Base-by-base conservation (phyloP, 2,329 filamentous ascomycete species). In the Bipolaris zeicola region DNA sequence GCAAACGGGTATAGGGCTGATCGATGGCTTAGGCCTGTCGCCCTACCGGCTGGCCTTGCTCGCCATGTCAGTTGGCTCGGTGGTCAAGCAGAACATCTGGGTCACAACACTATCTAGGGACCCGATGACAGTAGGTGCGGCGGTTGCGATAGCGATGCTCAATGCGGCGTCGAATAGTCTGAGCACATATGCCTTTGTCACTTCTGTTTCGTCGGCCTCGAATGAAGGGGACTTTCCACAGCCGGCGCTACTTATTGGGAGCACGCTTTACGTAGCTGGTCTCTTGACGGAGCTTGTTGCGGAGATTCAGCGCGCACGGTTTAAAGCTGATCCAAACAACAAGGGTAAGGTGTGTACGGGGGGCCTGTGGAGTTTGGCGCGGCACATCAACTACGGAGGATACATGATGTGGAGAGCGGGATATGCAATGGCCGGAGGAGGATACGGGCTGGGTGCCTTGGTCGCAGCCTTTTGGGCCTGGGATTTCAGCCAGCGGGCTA, bases 71-170 rank as follows among this genome's bases (percentile, higher is more conserved):
- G 73, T 79, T 39, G 85, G 81, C 51, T 79, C 77, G 37, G 76
- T 79, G 22, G 55, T 81, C 26, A 87, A 87, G 75, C 85, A 88
- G 57, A 80, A 82, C 64, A 81, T 82, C 71, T 85, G 83, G 82
- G 73, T 82, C 13, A 66, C 77, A 1, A 64, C 62, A 24, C 69
- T 85, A 2, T 80, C 78, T 16, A 73, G 79, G 44, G 83, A 87
- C 61, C 77, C 81, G 11, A 82, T 87, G 72, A 75, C 76, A 0
- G 73, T 79, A 0, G 20, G 43, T 0, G 69, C 73, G 2, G 83
- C 84, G 0, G 39, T 79, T 0, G 55, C 71, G 2, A 77, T 88
- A 13, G 74, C 76, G 13, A 48, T 70, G 2, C 85, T 83, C 77
- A 88, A 89, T 70, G 79, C 79, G 0, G 34, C 83, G 8, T 68